A percentile compares a stretch with the other conserved stretches of the same genome.
These are phyloP conservation scores for Pseudoturritis turrita DNA, from an alignment of 345 rosid genomes.

Conservation along the genomic window DNA sequence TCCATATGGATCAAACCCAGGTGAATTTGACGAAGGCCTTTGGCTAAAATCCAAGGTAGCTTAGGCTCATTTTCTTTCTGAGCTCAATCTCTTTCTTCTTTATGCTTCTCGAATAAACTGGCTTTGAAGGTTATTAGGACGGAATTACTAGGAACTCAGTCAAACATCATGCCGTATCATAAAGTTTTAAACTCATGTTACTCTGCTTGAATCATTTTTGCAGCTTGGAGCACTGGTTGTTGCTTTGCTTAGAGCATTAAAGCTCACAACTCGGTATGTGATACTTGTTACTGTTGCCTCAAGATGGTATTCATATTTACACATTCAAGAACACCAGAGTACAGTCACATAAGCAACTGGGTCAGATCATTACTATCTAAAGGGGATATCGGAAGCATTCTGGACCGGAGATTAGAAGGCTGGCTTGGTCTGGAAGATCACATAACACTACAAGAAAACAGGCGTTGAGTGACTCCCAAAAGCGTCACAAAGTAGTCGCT, in stretches of 20 bases:
- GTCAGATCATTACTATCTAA: too few relatives aligned
- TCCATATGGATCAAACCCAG: slow-evolving; percentile 52
- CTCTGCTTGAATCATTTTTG: slow-evolving; percentile 26
- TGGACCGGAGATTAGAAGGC: too few relatives aligned
- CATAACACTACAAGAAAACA: too few relatives aligned
- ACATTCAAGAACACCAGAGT: too few relatives aligned
- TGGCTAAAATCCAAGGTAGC: slow-evolving; percentile 78
- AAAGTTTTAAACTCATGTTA: too few relatives aligned
- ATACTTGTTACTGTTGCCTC: slow-evolving; percentile 12
- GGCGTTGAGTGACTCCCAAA: too few relatives aligned
- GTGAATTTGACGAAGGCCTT: slow-evolving; percentile 65
- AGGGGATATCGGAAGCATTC: too few relatives aligned
- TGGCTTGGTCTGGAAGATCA: too few relatives aligned
- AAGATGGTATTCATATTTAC: background rate
- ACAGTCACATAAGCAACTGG: too few relatives aligned
- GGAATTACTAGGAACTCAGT: background rate
- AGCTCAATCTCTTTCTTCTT: background rate
- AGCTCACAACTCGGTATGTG: slow-evolving; percentile 71
- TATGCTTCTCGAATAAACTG: background rate
- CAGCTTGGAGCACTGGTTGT: slow-evolving; percentile 91
- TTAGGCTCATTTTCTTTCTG: background rate
- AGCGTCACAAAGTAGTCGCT: too few relatives aligned
- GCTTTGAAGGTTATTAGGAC: background rate
- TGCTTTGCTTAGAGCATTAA: slow-evolving; percentile 90
- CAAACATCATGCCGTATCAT: background rate